phyloP scores from a whole-genome alignment of 805 yeast species.

The Hanseniaspora meyeri region DNA sequence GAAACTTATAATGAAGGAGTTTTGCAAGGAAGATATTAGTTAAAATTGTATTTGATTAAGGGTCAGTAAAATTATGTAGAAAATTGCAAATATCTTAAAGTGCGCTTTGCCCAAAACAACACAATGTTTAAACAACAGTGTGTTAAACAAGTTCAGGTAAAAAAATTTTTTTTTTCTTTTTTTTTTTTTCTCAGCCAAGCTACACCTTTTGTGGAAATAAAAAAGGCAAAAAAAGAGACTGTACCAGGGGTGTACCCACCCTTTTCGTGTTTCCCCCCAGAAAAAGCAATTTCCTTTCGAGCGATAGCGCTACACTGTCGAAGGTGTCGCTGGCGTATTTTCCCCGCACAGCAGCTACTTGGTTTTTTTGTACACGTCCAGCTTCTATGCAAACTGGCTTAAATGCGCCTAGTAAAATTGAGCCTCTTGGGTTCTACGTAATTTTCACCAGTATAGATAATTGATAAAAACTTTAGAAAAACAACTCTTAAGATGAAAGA shows the following conservation, averaged over 20 bases:
- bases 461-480: too few relatives aligned
- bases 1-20: too few relatives aligned
- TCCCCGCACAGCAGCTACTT: too few relatives aligned
- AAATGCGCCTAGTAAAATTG: background rate
- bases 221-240: background rate
- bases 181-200: too few relatives aligned
- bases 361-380: background rate
- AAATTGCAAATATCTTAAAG: too few relatives aligned
- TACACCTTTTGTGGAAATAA: background rate
- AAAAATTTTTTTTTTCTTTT: too few relatives aligned
- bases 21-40: too few relatives aligned
- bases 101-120: background rate
- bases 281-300: background rate
- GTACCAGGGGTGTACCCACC: too few relatives aligned
- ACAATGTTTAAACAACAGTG: background rate
- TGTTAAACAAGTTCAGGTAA: background rate
- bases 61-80: too few relatives aligned
- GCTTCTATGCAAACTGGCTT: background rate
- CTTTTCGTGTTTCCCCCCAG: too few relatives aligned
- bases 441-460: background rate
- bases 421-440: background rate
- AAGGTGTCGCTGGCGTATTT: too few relatives aligned
- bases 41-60: too few relatives aligned
- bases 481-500: background rate
- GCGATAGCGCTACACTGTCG: background rate